Percentiles rank a stretch among this genome's conserved stretches.
Conservation (phyloP, 1,284 basidiomycete genomes). For the Ganoderma sinense region DNA sequence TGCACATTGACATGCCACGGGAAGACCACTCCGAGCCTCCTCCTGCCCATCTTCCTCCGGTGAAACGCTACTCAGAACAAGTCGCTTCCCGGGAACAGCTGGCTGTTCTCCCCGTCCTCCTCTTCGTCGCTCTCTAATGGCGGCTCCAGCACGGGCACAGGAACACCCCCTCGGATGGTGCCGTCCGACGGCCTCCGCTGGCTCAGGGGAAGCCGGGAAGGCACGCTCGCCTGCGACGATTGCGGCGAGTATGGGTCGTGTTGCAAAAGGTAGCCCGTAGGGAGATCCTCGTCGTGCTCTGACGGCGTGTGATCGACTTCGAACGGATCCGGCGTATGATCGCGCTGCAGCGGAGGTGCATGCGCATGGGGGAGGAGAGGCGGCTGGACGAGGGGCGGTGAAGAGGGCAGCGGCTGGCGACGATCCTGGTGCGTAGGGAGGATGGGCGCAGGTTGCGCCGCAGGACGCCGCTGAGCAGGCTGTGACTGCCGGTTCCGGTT, state of each 20-base stretch:
- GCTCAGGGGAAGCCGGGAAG: constrained; percentile 31
- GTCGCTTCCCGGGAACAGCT: constrained; percentile 63
- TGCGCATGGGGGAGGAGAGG: constrained; percentile 25
- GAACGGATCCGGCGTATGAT: constrained; percentile 42
- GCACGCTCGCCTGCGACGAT: constrained; percentile 27
- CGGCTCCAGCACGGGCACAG: constrained; percentile 18
- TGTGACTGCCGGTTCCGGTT: constrained; percentile 42
- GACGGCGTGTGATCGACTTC: constrained; percentile 43
- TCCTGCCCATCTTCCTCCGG: neutral
- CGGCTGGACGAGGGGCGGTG: constrained; percentile 27
- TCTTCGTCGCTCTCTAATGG: constrained; percentile 49
- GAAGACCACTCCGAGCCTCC: neutral
- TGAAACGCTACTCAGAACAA: constrained; percentile 47
- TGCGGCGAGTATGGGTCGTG: constrained; percentile 33
- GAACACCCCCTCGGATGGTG: constrained; percentile 8
- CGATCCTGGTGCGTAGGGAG: constrained; percentile 21
- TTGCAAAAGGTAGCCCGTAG: constrained; percentile 13
- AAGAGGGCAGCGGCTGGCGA: constrained; percentile 29
- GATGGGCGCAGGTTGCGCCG: constrained; percentile 21
- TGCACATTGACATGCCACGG: neutral
- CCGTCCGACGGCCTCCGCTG: constrained; percentile 26
- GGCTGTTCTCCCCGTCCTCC: constrained; percentile 49
- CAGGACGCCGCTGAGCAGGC: constrained; percentile 27
- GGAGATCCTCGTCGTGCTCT: constrained; percentile 29
- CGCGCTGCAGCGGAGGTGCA: constrained; percentile 28